Evolutionary conservation across 1,284 basidiomycete species (phyloP).

Genomic region (Takashimella tepidaria): DNA sequence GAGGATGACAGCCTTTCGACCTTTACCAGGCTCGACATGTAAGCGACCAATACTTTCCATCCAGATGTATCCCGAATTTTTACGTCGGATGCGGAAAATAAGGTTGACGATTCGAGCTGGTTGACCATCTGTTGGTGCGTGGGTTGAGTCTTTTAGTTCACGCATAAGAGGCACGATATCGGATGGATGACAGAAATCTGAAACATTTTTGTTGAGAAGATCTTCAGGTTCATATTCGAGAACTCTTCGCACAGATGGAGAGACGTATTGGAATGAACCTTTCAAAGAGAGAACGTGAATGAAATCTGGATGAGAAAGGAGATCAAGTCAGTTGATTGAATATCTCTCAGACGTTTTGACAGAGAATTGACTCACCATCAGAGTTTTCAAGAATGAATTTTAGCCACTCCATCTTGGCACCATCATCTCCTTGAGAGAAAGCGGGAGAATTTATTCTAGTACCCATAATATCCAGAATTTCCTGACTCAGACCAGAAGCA

Average conservation of each 20-base stretch:
- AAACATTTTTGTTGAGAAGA: constrained; percentile 68
- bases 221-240: constrained; percentile 77
- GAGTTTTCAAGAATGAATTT: constrained; percentile 63
- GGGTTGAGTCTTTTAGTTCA: constrained; percentile 75
- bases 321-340: no score
- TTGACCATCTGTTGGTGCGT: constrained; percentile 37
- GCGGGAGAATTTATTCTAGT: constrained; percentile 18
- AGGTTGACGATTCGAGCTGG: constrained; percentile 58
- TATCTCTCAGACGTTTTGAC: no score
- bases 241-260: constrained; percentile 67
- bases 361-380: constrained; percentile 37
- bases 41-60: constrained; percentile 77
- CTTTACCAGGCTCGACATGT: constrained; percentile 82
- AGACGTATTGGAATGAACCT: constrained; percentile 87
- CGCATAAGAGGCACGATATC: constrained; percentile 87
- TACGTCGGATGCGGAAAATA: constrained; percentile 67
- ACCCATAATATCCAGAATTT: constrained; percentile 36
- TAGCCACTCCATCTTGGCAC: constrained; percentile 42
- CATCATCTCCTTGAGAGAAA: constrained; percentile 37
- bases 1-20: constrained; percentile 79
- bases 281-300: constrained; percentile 87
- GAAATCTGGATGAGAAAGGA: constrained; percentile 60
- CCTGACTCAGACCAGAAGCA: constrained; percentile 23
- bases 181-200: constrained; percentile 77
- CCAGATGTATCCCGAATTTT: constrained; percentile 69